Base-by-base conservation (phyloP, 2,329 filamentous ascomycete genomes). In the Talaromyces islandicus region DNA sequence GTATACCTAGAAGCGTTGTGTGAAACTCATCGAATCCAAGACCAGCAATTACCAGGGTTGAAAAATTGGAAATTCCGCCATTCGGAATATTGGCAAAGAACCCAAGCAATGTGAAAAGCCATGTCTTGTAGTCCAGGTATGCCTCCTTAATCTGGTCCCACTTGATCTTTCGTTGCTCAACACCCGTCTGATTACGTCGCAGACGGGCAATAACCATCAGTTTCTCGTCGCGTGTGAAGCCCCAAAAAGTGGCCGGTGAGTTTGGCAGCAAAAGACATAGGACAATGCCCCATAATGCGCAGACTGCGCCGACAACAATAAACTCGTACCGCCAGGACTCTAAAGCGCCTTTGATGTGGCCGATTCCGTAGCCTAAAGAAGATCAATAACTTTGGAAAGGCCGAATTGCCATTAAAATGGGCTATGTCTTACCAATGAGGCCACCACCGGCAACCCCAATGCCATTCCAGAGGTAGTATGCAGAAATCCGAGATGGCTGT, bases 1-100 rank as follows among this genome's bases (percentile, higher is more conserved):
- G 67, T 19, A 69, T 77, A 58, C 73, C 74, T n/a, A 75, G 66
- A 32, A 74, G 71, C 0, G 71, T 68, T 4, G 72, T 73, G 0
- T 69, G 59, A 6, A 74, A 69, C 0, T 74, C 71, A 0, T 69
- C 70, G 64, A 76, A 80, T 1, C 78, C 79, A 27, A 80, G 74
- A 0, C 77, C 70, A 29, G 73, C 67, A 41, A 73, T 69, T 6
- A 74, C 69, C 29, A 73, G 48, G 1, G 65, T 69, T 7, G 63
- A 63, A 60, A 71, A 71, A 51, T 70, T 70, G 4, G 69, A 68
- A 43, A 71, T 68, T 1, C 70, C 68, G 17, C 70, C 71, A 66
- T 75, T 69, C 9, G 67, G 68, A 30, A 70, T 69, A 7, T 67
- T 67, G 2, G 58, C 60, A 14, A 57, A 58, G 19, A 64, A 25